Evolutionary conservation across 805 yeast species (phyloP).

Genomic region (Saccharomyces jurei): DNA sequence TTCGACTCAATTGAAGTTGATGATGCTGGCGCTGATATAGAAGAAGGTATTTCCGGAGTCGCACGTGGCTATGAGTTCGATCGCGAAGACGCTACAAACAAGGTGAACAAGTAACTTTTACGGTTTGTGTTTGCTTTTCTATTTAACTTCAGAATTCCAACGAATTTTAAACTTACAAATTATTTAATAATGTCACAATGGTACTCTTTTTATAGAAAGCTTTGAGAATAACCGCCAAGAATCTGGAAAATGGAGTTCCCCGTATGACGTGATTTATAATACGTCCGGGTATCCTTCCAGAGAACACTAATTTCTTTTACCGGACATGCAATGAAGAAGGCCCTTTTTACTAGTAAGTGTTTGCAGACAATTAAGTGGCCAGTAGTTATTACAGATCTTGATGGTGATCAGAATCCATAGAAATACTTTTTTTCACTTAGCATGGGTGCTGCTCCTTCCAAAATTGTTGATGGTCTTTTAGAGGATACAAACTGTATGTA

Average conservation of each 20-base stretch:
- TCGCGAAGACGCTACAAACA: constrained; percentile 8
- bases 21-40: constrained; percentile 68
- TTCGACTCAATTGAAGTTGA: constrained; percentile 41
- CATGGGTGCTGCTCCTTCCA: constrained; percentile 60
- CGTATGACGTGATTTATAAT: background rate
- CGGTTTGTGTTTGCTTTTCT: background rate
- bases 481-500: constrained; percentile 70
- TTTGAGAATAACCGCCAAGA: background rate
- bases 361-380: background rate
- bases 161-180: background rate
- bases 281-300: background rate
- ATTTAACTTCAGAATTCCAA: background rate
- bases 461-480: constrained; percentile 56
- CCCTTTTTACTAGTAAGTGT: background rate
- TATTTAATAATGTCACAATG: background rate
- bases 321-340: background rate
- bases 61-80: constrained; percentile 75
- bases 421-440: background rate
- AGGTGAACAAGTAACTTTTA: background rate
- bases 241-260: background rate
- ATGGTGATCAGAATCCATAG: background rate
- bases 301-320: background rate
- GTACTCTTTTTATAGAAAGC: background rate
- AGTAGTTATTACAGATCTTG: background rate
- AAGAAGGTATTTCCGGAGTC: constrained; percentile 77